Evolutionary conservation across 73 alveolate species (phyloP).

Genomic region (Paramecium sonneborni): DNA sequence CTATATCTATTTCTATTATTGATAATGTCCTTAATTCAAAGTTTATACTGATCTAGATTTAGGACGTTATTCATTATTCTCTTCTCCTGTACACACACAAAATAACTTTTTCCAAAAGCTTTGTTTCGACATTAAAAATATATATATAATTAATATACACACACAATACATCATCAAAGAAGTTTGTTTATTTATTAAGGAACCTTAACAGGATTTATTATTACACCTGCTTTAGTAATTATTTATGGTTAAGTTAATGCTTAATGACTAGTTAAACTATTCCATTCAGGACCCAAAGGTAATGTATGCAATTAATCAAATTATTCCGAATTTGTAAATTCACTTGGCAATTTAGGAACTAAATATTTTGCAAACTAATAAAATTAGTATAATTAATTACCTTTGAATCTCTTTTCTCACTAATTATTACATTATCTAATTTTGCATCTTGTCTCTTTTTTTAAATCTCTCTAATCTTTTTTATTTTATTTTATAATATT

Average conservation of each 20-base stretch:
- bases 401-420: slow-evolving; percentile 36
- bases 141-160: background rate
- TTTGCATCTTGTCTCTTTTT: slow-evolving; percentile 29
- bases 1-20: background rate
- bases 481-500: slow-evolving; percentile 10
- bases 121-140: background rate
- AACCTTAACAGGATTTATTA: slow-evolving; percentile 32
- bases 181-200: slow-evolving; percentile 21
- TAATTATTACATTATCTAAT: slow-evolving; percentile 41
- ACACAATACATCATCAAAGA: background rate
- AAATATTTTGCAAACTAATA: slow-evolving; percentile 11
- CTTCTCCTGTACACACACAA: background rate
- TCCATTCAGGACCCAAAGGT: slow-evolving; percentile 49
- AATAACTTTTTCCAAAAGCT: background rate
- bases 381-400: background rate
- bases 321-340: background rate
- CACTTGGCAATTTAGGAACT: slow-evolving; percentile 15
- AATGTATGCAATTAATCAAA: background rate
- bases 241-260: background rate
- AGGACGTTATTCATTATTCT: background rate
- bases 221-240: slow-evolving; percentile 1
- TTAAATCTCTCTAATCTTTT: slow-evolving; percentile 1
- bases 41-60: background rate
- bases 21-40: background rate
- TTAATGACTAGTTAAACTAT: slow-evolving; percentile 27